Percentiles rank a stretch among this genome's conserved stretches.
These are phyloP conservation scores for Diaporthe eres DNA, from an alignment of 2,329 filamentous ascomycete species.

Conservation along the genomic window DNA sequence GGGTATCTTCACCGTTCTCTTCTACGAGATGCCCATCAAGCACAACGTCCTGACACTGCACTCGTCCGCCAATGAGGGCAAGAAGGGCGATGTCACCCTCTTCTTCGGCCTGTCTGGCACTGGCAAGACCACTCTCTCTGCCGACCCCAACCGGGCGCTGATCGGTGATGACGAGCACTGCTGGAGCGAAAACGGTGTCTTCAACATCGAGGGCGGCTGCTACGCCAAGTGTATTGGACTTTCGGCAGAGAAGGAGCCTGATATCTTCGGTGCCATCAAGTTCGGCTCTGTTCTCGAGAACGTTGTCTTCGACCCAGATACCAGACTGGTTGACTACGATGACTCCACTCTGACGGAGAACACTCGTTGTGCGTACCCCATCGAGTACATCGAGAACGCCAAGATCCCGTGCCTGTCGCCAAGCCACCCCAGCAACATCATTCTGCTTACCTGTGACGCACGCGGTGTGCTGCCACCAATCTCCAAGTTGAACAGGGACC, in stretches of 20 bases:
- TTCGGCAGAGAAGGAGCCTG: constrained; percentile 98
- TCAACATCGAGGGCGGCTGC: constrained; percentile 99
- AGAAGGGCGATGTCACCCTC: constrained; percentile 94
- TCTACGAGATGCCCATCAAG: constrained; percentile 99
- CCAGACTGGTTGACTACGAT: constrained; percentile 94
- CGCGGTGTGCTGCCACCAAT: constrained; percentile 97
- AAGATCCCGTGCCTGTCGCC: constrained; percentile 95
- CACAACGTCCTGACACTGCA: constrained; percentile 99
- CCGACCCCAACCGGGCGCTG: constrained; percentile 94
- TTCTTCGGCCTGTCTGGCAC: constrained; percentile 99
- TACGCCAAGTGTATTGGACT: constrained; percentile 99
- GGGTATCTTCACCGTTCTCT: constrained; percentile 98
- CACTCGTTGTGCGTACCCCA: constrained; percentile 97
- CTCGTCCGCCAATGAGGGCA: constrained; percentile 98
- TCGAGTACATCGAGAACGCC: constrained; percentile 98
- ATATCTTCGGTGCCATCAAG: constrained; percentile 95
- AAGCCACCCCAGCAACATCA: constrained; percentile 95
- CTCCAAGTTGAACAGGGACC: constrained; percentile 92
- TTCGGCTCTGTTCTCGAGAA: constrained; percentile 99
- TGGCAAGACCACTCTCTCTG: constrained; percentile 98
- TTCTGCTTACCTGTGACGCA: constrained; percentile 97
- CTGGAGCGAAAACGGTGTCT: constrained; percentile 96
- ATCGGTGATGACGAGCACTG: constrained; percentile 99
- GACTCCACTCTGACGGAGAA: constrained; percentile 97
- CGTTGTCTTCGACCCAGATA: constrained; percentile 94